phyloP scores from a whole-genome alignment of 495 filamentous ascomycete genomes.

The Glonium stellatum region DNA sequence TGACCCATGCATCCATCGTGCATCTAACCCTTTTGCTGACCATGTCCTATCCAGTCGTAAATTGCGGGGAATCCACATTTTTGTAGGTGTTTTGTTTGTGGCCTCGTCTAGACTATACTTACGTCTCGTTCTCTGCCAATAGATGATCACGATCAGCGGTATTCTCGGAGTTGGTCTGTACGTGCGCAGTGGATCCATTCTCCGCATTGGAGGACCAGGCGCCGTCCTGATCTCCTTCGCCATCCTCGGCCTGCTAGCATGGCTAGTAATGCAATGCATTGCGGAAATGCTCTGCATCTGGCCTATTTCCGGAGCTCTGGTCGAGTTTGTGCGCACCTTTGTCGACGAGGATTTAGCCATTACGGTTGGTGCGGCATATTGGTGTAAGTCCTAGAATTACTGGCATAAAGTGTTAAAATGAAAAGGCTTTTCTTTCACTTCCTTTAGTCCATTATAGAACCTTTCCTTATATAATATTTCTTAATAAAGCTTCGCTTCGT shows the following conservation, averaged over 20 bases:
- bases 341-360: conserved; percentile 10
- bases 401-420: no score
- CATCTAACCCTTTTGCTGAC: neutral
- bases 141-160: conserved; percentile 7
- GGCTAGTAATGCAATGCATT: conserved; percentile 7
- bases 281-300: conserved; percentile 7
- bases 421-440: neutral
- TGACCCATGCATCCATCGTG: neutral
- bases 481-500: no score
- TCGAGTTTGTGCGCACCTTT: neutral
- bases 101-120: neutral
- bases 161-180: conserved; percentile 1
- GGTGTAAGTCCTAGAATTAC: neutral
- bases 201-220: conserved; percentile 2
- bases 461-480: no score
- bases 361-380: conserved; percentile 5
- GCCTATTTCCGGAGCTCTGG: conserved; percentile 5
- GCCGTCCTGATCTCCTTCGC: conserved; percentile 1
- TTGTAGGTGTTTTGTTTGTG: conserved; percentile 26
- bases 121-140: neutral
- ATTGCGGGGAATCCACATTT: conserved; percentile 41
- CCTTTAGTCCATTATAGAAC: neutral
- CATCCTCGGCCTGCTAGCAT: conserved; percentile 2
- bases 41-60: conserved; percentile 23
- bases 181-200: neutral